Percentiles rank a stretch among this genome's conserved stretches.
These are phyloP conservation scores for Fraxinus angustifolia DNA, from an alignment of 305 asterid species.

Conservation along the genomic window DNA sequence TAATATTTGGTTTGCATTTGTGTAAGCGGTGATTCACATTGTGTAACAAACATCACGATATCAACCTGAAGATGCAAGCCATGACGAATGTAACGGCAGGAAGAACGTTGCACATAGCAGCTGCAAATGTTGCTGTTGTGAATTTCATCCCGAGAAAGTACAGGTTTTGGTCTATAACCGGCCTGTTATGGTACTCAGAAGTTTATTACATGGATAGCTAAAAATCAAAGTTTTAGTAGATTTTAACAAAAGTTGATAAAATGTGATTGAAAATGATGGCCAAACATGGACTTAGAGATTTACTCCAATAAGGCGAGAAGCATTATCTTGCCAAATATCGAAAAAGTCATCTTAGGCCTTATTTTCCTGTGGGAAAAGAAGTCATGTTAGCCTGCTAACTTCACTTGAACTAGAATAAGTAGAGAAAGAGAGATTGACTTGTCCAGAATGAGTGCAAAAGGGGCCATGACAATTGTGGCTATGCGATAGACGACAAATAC, in stretches of 20 bases:
- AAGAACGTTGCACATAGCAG: conserved; percentile 60
- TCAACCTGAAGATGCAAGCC: conserved; percentile 61
- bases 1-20: not conserved
- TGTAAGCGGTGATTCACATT: not conserved
- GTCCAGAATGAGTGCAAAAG: conserved; percentile 78
- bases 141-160: conserved; percentile 52
- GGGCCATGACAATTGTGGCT: conserved; percentile 73
- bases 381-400: not conserved
- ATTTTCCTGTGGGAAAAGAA: conserved; percentile 32
- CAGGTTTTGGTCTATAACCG: conserved; percentile 53
- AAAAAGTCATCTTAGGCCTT: conserved; percentile 45
- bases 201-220: not conserved
- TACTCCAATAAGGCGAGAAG: conserved; percentile 44
- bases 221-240: no score
- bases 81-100: conserved; percentile 62
- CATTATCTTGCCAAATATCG: conserved; percentile 34
- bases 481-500: conserved; percentile 84
- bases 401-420: not conserved
- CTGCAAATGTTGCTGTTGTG: conserved; percentile 64
- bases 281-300: conserved; percentile 11
- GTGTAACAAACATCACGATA: not conserved
- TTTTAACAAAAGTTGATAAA: no score
- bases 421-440: conserved; percentile 39
- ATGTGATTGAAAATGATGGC: no score
- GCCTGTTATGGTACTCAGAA: conserved; percentile 27